These are phyloP conservation scores for Coemansia sp. DNA, from an alignment of 192 early-diverging fungal species.

Conservation along the genomic window DNA sequence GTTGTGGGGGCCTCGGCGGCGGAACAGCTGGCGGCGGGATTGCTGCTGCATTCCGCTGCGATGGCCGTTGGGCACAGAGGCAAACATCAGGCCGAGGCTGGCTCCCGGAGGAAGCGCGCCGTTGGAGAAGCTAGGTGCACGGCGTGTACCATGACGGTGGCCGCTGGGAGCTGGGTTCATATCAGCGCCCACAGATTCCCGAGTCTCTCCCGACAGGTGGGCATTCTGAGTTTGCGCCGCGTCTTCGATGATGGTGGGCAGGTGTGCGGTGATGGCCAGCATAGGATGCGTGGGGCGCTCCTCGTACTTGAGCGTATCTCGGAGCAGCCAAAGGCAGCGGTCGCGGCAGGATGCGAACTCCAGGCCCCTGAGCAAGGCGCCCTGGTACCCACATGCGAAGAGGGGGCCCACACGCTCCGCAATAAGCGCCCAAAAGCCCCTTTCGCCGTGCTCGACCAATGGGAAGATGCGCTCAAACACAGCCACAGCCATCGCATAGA, in stretches of 20 bases:
- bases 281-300: slow-evolving; percentile 17
- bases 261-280: slow-evolving; percentile 29
- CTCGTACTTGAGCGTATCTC: slow-evolving; percentile 21
- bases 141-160: slow-evolving; percentile 15
- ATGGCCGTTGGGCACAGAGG: slow-evolving; percentile 8
- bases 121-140: slow-evolving; percentile 13
- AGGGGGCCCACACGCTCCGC: no score
- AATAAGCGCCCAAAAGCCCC: no score
- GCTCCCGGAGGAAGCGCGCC: slow-evolving; percentile 24
- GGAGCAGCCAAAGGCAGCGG: slow-evolving; percentile 34
- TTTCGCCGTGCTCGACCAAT: slow-evolving; percentile 12
- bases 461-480: slow-evolving; percentile 48
- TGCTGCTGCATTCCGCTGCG: no score
- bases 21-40: slow-evolving; percentile 40
- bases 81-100: slow-evolving; percentile 47
- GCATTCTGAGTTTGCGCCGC: no score
- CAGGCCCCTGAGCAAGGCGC: slow-evolving; percentile 38
- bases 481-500: slow-evolving; percentile 35
- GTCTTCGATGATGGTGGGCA: slow-evolving; percentile 28
- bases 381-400: slow-evolving; percentile 20
- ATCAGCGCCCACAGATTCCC: no score
- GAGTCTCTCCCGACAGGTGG: no score
- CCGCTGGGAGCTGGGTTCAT: not conserved
- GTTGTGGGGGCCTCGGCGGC: slow-evolving; percentile 38
- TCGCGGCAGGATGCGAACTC: slow-evolving; percentile 40